Percentiles rank a stretch among this genome's conserved stretches.
Evolutionary conservation across 768 basidiomycete species (phyloP).

Genomic region (Chiua virens): DNA sequence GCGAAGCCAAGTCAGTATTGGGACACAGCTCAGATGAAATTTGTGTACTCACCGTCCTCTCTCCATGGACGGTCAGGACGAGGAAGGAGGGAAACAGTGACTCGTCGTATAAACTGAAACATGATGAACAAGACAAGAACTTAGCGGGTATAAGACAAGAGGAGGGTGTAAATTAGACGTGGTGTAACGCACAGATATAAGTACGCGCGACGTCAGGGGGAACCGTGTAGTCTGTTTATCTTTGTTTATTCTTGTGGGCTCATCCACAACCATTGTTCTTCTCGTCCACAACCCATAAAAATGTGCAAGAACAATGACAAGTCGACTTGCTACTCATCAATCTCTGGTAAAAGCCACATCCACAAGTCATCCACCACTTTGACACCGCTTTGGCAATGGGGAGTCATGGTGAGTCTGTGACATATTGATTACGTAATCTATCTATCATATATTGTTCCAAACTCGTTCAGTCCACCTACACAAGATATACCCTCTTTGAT

Average conservation of each 20-base stretch:
- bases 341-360: neutral
- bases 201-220: too few relatives aligned
- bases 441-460: too few relatives aligned
- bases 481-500: neutral
- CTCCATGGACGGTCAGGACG: constrained; percentile 75
- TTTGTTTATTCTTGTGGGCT: constrained; percentile 24
- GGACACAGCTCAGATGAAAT: neutral
- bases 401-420: too few relatives aligned
- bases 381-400: too few relatives aligned
- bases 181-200: neutral
- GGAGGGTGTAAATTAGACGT: neutral
- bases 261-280: neutral
- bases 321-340: neutral
- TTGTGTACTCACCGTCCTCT: constrained; percentile 60
- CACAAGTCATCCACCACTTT: too few relatives aligned
- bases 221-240: constrained; percentile 17
- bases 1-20: constrained; percentile 10
- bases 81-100: constrained; percentile 67
- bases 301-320: neutral
- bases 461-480: too few relatives aligned
- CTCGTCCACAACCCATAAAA: neutral
- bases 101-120: constrained; percentile 71
- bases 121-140: constrained; percentile 26
- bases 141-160: too few relatives aligned
- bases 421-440: constrained; percentile 14